Conservation (phyloP, 2,329 filamentous ascomycete genomes). For the Rhinocladiella mackenziei region DNA sequence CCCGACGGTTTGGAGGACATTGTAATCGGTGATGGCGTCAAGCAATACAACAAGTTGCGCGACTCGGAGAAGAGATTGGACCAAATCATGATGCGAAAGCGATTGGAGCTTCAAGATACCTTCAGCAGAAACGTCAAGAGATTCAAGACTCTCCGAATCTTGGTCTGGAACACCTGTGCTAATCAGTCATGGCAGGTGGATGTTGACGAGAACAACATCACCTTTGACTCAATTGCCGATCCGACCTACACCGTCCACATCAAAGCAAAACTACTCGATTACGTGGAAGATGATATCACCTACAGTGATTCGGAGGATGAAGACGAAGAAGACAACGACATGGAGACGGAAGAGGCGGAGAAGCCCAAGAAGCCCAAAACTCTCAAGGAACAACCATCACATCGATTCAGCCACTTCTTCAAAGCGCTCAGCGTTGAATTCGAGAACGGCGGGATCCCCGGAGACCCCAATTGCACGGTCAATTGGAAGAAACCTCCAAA, state of each 20-base stretch:
- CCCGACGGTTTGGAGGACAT: slow-evolving; percentile 83
- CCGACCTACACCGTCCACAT: slow-evolving; percentile 88
- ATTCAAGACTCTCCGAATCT: slow-evolving; percentile 81
- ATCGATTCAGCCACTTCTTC: slow-evolving; percentile 49
- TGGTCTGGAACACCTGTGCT: slow-evolving; percentile 91
- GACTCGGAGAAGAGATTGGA: slow-evolving; percentile 86
- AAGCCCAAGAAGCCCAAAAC: slow-evolving; percentile 35
- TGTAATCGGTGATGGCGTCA: slow-evolving; percentile 74
- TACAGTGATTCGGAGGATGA: slow-evolving; percentile 48
- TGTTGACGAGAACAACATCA: slow-evolving; percentile 70
- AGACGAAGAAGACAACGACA: slow-evolving; percentile 41
- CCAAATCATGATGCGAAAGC: slow-evolving; percentile 89
- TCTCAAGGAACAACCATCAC: too few relatives aligned
- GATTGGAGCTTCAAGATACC: slow-evolving; percentile 81
- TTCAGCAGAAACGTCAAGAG: slow-evolving; percentile 72
- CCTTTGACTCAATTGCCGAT: slow-evolving; percentile 72
- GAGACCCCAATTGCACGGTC: slow-evolving; percentile 49
- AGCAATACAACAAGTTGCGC: slow-evolving; percentile 76
- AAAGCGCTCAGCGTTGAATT: slow-evolving; percentile 51
- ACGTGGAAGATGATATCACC: slow-evolving; percentile 54
- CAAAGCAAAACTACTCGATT: slow-evolving; percentile 76
- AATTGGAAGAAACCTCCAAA: slow-evolving; percentile 84
- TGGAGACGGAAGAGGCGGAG: slow-evolving; percentile 31
- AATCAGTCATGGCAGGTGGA: slow-evolving; percentile 86
- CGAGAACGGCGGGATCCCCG: slow-evolving; percentile 43